These are phyloP conservation scores for Corylus avellana DNA, from an alignment of 306 rosid genomes.

Conservation along the genomic window DNA sequence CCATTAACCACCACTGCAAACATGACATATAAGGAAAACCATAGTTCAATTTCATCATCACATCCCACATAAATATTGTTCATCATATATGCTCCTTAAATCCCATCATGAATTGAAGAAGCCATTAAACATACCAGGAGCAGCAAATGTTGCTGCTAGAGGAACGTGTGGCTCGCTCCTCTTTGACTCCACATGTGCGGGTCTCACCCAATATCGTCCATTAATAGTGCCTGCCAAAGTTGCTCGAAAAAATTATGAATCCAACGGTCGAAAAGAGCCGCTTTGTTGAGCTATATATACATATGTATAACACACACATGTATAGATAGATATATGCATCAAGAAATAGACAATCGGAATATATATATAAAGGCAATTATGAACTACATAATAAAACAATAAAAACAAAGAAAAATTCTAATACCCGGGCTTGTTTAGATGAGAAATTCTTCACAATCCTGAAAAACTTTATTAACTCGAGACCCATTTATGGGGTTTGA, in stretches of 20 bases:
- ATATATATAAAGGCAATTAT: not conserved
- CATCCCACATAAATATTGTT: not conserved
- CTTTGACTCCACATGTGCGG: not conserved
- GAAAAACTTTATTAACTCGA: not conserved
- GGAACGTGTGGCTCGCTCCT: not conserved
- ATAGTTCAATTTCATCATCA: not conserved
- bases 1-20: not conserved
- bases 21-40: not conserved
- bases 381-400: not conserved
- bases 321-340: not conserved
- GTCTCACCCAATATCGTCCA: not conserved
- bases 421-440: not conserved
- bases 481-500: not conserved
- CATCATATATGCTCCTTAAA: not conserved
- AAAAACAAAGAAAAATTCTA: not conserved
- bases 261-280: conserved; percentile 9
- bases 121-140: not conserved
- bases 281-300: not conserved
- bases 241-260: not conserved
- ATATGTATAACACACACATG: not conserved
- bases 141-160: conserved; percentile 14
- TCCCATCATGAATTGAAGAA: not conserved
- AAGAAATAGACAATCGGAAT: not conserved
- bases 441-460: no score
- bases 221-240: not conserved